Evolutionary conservation across 75 land plant genomes (phyloP).

Genomic region (Larix kaempferi): DNA sequence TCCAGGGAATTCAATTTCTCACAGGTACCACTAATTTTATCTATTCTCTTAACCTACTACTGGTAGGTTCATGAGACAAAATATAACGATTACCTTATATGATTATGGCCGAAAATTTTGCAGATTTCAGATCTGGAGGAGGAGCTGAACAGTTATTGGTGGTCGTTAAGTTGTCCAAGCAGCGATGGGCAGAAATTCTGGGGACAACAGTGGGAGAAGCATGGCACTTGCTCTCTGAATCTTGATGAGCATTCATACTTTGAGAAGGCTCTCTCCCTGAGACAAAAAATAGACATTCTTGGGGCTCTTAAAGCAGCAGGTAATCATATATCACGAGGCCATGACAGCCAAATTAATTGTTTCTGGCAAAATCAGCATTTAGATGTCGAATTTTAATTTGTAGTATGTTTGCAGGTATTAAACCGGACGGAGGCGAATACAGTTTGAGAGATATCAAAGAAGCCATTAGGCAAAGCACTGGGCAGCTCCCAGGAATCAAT

Average conservation of each 20-base stretch:
- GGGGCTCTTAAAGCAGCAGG: conserved; percentile 23
- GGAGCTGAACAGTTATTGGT: conserved; percentile 40
- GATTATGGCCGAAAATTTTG: background rate
- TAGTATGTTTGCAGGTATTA: too few relatives aligned
- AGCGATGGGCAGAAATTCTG: conserved; percentile 35
- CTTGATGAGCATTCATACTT: conserved; percentile 29
- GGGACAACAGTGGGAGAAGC: conserved; percentile 54
- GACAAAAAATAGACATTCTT: conserved; percentile 20
- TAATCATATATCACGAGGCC: background rate
- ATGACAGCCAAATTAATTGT: too few relatives aligned
- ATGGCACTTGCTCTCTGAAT: conserved; percentile 40
- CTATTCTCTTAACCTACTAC: background rate
- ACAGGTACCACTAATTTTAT: conserved; percentile 16
- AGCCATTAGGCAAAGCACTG: conserved; percentile 15
- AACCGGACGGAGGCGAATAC: conserved; percentile 18
- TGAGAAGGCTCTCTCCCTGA: conserved; percentile 15
- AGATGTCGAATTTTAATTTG: too few relatives aligned
- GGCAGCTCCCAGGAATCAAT: conserved; percentile 26
- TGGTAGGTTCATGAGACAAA: too few relatives aligned
- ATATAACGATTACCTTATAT: too few relatives aligned
- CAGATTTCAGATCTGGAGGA: conserved; percentile 21
- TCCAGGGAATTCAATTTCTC: conserved; percentile 18
- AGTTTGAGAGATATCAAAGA: conserved; percentile 26
- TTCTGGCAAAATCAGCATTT: too few relatives aligned
- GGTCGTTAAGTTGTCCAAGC: conserved; percentile 37